These are phyloP conservation scores for Naegleria fowleri DNA, from an alignment of 208 protist species.

Conservation along the genomic window DNA sequence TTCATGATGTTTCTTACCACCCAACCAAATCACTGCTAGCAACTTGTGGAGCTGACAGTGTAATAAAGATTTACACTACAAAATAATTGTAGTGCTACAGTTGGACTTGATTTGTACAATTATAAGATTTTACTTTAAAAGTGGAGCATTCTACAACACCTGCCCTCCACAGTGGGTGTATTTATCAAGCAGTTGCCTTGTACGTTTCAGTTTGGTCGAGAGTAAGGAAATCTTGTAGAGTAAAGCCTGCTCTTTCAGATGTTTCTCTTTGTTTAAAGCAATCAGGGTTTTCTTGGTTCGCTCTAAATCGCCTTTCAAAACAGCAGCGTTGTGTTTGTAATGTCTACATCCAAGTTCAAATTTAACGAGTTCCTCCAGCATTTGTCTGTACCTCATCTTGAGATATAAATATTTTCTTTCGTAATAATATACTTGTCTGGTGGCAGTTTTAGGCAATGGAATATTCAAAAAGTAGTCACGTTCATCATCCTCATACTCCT, in stretches of 20 bases:
- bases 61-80: conserved; percentile 32
- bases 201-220: not conserved
- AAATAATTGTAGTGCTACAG: conserved; percentile 10
- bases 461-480: not conserved
- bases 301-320: not conserved
- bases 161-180: too few relatives aligned
- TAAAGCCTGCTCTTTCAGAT: not conserved
- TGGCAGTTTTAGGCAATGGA: not conserved
- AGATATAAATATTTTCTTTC: conserved; percentile 17
- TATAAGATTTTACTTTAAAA: too few relatives aligned
- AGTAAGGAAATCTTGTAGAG: not conserved
- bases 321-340: not conserved
- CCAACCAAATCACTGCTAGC: conserved; percentile 26
- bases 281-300: not conserved
- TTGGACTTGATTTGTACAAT: not conserved
- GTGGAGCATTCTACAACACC: too few relatives aligned
- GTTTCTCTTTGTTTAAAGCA: not conserved
- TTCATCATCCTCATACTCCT: not conserved
- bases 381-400: conserved; percentile 10
- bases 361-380: not conserved
- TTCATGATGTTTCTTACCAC: conserved; percentile 36
- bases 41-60: conserved; percentile 33
- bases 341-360: not conserved
- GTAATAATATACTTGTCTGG: conserved; percentile 7
- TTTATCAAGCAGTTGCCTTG: too few relatives aligned